Conservation (phyloP, 2,329 filamentous ascomycete genomes). For the Apiospora kogelbergensis region DNA sequence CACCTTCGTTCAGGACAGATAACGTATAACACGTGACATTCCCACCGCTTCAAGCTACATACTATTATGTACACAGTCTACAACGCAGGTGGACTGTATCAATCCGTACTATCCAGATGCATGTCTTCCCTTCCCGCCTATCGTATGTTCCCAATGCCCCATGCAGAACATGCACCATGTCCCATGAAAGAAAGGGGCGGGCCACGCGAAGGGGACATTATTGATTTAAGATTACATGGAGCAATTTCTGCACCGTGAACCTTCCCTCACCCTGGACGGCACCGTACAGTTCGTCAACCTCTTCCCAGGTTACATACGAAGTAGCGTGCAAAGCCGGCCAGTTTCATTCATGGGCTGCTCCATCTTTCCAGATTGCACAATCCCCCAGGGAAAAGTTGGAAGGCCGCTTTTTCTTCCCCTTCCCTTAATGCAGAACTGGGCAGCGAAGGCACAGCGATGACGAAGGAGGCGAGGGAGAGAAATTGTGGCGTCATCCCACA, state of each 20-base stretch:
- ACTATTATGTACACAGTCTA: background rate
- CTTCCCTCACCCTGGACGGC: background rate
- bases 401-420: background rate
- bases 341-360: background rate
- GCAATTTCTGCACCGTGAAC: constrained; percentile 4
- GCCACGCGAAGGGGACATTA: background rate
- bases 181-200: background rate
- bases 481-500: constrained; percentile 3
- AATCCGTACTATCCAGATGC: background rate
- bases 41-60: background rate
- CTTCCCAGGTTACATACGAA: background rate
- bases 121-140: background rate
- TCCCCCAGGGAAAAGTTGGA: background rate
- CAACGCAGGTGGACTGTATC: background rate
- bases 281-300: background rate
- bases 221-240: constrained; percentile 7
- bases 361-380: background rate
- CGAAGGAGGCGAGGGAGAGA: background rate
- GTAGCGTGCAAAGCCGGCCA: background rate
- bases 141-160: background rate
- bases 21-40: background rate
- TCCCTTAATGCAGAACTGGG: background rate
- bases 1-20: background rate
- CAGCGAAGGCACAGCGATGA: background rate
- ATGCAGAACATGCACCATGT: background rate